Conservation (phyloP, 148 eudicot species). For the Arbutus unedo region DNA sequence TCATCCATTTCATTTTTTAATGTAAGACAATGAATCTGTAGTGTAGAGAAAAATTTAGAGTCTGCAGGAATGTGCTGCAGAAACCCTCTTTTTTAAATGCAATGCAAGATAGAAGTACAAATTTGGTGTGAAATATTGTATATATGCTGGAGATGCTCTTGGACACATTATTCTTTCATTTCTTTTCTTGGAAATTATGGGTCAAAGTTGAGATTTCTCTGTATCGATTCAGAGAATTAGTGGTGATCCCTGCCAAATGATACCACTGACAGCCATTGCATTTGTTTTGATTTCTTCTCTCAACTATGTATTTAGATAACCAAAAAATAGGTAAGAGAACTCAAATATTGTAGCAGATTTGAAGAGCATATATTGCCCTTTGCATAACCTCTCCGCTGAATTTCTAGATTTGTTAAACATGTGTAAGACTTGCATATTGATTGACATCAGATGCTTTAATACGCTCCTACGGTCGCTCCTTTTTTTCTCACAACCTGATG, state of each 20-base stretch:
- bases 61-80: too few relatives aligned
- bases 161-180: too few relatives aligned
- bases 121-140: too few relatives aligned
- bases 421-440: not conserved
- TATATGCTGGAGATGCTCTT: too few relatives aligned
- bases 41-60: too few relatives aligned
- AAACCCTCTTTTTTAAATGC: too few relatives aligned
- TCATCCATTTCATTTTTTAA: too few relatives aligned
- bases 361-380: not conserved
- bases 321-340: not conserved
- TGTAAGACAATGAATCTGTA: too few relatives aligned
- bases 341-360: not conserved
- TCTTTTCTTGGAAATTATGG: not conserved
- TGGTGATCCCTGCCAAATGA: not conserved
- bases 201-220: not conserved
- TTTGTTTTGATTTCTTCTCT: not conserved
- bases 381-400: not conserved
- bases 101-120: too few relatives aligned
- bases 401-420: not conserved
- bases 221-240: not conserved
- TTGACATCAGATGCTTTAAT: not conserved
- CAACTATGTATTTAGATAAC: not conserved
- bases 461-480: not conserved
- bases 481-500: not conserved
- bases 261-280: not conserved